Conservation (phyloP, 176 grass and related monocot genomes). For the Pontederia paniculata region DNA sequence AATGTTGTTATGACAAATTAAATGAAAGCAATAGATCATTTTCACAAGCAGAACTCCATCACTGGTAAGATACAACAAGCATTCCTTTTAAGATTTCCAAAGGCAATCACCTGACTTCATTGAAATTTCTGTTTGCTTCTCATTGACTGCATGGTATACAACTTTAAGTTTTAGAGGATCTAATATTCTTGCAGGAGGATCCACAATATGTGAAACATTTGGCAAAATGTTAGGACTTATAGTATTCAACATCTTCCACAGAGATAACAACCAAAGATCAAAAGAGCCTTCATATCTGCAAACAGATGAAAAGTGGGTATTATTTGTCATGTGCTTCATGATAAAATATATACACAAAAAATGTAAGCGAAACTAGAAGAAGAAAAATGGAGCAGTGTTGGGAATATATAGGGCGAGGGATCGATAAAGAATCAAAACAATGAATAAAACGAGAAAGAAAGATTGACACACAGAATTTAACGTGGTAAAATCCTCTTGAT, state of each 20-base stretch:
- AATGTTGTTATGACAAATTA: too few relatives aligned
- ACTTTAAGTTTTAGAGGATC: conserved; percentile 57
- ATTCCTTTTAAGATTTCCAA: background rate
- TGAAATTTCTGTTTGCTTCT: conserved; percentile 29
- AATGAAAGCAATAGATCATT: background rate
- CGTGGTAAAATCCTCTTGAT: too few relatives aligned
- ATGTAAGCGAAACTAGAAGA: too few relatives aligned
- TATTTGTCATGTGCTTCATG: background rate
- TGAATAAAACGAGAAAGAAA: too few relatives aligned
- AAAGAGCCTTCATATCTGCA: conserved; percentile 80
- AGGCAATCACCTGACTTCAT: conserved; percentile 32
- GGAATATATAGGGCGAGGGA: too few relatives aligned
- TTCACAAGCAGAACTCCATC: too few relatives aligned
- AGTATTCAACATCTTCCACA: conserved; percentile 67
- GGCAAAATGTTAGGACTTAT: conserved; percentile 43
- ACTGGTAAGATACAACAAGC: background rate
- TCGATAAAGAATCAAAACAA: too few relatives aligned
- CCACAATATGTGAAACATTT: conserved; percentile 53
- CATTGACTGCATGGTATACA: conserved; percentile 37
- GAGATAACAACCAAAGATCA: conserved; percentile 66
- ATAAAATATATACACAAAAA: too few relatives aligned
- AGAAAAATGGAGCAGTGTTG: too few relatives aligned
- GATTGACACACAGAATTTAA: too few relatives aligned
- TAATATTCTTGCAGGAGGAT: conserved; percentile 50
- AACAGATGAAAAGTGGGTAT: background rate